Evolutionary conservation across 1,139 yeast genomes (phyloP).

Genomic region (Spathaspora sp.): DNA sequence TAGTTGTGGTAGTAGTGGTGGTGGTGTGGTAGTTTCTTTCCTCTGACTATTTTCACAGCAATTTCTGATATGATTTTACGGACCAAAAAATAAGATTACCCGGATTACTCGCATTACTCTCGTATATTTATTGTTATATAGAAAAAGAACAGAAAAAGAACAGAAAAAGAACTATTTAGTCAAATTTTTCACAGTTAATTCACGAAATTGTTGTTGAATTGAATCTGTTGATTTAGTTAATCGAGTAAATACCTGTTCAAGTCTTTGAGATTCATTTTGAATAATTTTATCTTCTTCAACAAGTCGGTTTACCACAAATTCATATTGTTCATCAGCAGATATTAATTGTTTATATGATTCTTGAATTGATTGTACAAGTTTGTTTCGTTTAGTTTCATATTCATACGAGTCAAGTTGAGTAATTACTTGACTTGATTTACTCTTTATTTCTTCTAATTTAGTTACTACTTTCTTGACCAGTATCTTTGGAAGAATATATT

Average conservation of each 20-base stretch:
- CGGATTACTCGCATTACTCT: background rate
- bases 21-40: too few relatives aligned
- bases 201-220: slow-evolving; percentile 3
- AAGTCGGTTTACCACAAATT: background rate
- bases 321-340: slow-evolving; percentile 6
- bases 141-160: too few relatives aligned
- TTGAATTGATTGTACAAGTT: background rate
- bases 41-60: too few relatives aligned
- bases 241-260: slow-evolving; percentile 3
- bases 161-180: too few relatives aligned
- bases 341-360: slow-evolving; percentile 2
- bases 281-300: slow-evolving; percentile 5
- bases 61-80: background rate
- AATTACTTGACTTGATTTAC: background rate
- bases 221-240: slow-evolving; percentile 2
- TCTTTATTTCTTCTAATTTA: slow-evolving; percentile 10
- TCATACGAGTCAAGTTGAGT: slow-evolving; percentile 2
- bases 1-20: too few relatives aligned
- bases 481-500: slow-evolving; percentile 8
- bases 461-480: slow-evolving; percentile 8
- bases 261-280: slow-evolving; percentile 4
- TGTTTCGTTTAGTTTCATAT: background rate
- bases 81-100: background rate
- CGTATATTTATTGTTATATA: too few relatives aligned
- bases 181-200: background rate